These are phyloP conservation scores for Phytophthora fragariae DNA, from an alignment of 352 stramenopile genomes.

Conservation along the genomic window DNA sequence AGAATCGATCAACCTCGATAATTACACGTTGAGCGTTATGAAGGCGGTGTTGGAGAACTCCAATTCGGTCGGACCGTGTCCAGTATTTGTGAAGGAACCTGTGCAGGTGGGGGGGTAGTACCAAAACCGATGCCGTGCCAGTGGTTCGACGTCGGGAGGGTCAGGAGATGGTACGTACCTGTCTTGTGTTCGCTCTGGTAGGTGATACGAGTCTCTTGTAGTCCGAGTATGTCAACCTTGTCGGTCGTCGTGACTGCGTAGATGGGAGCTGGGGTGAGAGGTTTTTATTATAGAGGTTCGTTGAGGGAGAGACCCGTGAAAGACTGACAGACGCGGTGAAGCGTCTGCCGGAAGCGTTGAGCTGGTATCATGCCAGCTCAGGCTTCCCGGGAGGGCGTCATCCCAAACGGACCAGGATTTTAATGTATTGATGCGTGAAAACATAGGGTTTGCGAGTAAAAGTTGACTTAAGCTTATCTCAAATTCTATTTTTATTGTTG, in stretches of 20 bases:
- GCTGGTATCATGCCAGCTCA: no score
- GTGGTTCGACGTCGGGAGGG: conserved; percentile 2
- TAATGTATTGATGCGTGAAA: no score
- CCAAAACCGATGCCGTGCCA: conserved; percentile 23
- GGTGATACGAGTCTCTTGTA: conserved; percentile 11
- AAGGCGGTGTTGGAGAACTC: conserved; percentile 8
- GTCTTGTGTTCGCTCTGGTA: conserved; percentile 19
- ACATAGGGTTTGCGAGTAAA: no score
- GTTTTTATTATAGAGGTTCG: no score
- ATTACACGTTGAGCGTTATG: conserved; percentile 8
- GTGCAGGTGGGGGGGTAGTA: background rate
- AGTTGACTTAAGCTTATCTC: no score
- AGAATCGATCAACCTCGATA: conserved; percentile 3
- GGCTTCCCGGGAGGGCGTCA: no score
- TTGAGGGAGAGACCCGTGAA: no score
- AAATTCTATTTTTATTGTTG: no score
- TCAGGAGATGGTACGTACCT: conserved; percentile 19
- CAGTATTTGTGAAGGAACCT: conserved; percentile 14
- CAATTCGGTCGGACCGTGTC: conserved; percentile 7
- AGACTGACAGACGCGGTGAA: no score
- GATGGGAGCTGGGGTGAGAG: no score
- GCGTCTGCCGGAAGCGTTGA: no score
- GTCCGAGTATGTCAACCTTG: conserved; percentile 16
- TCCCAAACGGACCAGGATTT: no score
- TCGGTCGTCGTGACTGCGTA: background rate